Evolutionary conservation across 1,284 basidiomycete genomes (phyloP), one percentile per base, ranked within the genome.

Genomic region (Ganoderma multipileum): DNA sequence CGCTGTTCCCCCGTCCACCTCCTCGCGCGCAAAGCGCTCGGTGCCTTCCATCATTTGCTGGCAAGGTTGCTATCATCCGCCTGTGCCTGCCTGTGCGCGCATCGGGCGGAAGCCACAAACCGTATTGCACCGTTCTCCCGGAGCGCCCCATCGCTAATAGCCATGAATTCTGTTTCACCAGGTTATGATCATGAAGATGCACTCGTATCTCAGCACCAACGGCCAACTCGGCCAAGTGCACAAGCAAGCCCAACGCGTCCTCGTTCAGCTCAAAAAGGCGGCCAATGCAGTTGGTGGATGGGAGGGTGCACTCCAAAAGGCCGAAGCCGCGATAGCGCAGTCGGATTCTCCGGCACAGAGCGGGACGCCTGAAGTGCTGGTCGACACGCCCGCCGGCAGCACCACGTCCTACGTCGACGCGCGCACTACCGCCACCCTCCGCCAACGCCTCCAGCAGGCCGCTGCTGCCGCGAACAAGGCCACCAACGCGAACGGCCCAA

Each of bases 131-230:
- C 36, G 23, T 55, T 42, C 20, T 67, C 18, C 61, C 61, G 57
- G 26, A 66, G 16, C 30, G 47, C 18, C 55, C 7, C 42, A 20
- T 71, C 20, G 67, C 63, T 59, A n/a, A 68, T 36, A 61, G n/a
- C 41, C 39, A 14, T 26, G 33, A 38, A 23, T 20, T 39, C 38
- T 8, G 8, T 1, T n/a, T 50, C 20, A 33, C 14, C 70, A 90
- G 88, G 87, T 92, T 67, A 93, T 97, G 91, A 89, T 97, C 74
- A 98, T 98, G 96, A 98, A 98, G 80, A 89, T 98, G 85, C 96
- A 99, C 81, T 98, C 96, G 20, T 99, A 99, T 81, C 89, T 95
- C 81, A 87, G 91, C 36, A 89, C 94, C 66, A 99, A 99, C 77
- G 95, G 97, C 6, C 90, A 94, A 77, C 89, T 98, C 60, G 89